phyloP scores from a whole-genome alignment of 345 rosid species.

The Rhodamnia rubescens region DNA sequence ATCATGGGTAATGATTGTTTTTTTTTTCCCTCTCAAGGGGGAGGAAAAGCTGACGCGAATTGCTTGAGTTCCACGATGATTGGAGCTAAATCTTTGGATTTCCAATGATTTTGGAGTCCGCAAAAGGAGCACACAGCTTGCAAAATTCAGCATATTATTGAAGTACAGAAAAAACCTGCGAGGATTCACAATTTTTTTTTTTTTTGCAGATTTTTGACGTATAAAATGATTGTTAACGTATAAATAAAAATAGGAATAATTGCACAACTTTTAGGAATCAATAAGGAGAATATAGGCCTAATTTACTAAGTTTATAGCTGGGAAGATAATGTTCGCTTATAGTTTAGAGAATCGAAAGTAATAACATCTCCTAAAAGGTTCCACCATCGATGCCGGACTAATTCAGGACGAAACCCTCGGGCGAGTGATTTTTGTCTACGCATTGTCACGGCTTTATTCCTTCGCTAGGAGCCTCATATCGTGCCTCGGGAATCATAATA shows the following conservation, averaged over 20 bases:
- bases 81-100: not conserved
- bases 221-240: not conserved
- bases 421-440: accelerated
- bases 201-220: not conserved
- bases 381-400: not conserved
- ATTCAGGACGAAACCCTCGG: accelerated
- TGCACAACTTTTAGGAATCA: not conserved
- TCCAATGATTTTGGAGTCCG: not conserved
- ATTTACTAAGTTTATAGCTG: not conserved
- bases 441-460: not conserved
- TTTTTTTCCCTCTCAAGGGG: too few species aligned
- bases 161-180: not conserved
- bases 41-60: not conserved
- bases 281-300: not conserved
- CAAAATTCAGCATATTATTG: not conserved
- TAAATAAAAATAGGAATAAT: not conserved
- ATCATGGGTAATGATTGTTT: not conserved
- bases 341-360: not conserved
- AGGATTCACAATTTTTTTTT: not conserved
- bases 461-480: not conserved
- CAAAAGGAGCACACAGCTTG: not conserved
- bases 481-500: not conserved
- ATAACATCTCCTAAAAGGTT: not conserved
- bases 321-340: not conserved
- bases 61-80: not conserved